phyloP scores from a whole-genome alignment of 306 rosid genomes.

The Gleditsia sinensis region DNA sequence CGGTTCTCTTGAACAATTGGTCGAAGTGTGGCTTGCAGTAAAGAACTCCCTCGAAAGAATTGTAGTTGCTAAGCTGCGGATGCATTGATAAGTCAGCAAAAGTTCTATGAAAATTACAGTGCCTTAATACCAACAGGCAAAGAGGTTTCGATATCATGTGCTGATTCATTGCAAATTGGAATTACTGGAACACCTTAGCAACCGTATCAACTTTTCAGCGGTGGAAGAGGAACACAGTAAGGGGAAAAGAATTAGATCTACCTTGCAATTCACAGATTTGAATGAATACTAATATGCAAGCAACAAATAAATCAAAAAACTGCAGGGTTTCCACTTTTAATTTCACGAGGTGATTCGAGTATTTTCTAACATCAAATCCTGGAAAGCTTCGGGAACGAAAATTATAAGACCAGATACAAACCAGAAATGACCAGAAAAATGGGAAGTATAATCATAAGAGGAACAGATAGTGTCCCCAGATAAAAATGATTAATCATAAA shows the following conservation, averaged over 20 bases:
- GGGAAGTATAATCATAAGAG: background rate
- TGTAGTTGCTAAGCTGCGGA: conserved; percentile 97
- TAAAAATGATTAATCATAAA: background rate
- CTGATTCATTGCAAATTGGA: background rate
- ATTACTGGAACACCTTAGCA: no score
- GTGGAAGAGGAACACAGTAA: background rate
- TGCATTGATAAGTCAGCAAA: conserved; percentile 35
- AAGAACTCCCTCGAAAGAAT: conserved; percentile 96
- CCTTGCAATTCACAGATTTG: background rate
- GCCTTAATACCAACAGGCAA: background rate
- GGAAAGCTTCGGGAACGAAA: conserved; percentile 1
- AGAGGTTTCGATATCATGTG: background rate
- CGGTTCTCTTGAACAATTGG: conserved; percentile 94
- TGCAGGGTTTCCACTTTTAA: no score
- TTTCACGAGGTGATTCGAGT: background rate
- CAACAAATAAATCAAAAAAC: no score
- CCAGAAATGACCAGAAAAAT: background rate
- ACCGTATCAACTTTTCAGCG: background rate
- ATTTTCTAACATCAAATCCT: background rate
- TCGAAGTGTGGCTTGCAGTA: conserved; percentile 97
- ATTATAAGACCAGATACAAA: background rate
- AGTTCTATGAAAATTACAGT: background rate
- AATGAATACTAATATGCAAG: no score
- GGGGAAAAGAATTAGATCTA: background rate
- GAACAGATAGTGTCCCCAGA: background rate